These are phyloP conservation scores for Phoma sp. DNA, from an alignment of 2,329 filamentous ascomycete species.

Conservation along the genomic window DNA sequence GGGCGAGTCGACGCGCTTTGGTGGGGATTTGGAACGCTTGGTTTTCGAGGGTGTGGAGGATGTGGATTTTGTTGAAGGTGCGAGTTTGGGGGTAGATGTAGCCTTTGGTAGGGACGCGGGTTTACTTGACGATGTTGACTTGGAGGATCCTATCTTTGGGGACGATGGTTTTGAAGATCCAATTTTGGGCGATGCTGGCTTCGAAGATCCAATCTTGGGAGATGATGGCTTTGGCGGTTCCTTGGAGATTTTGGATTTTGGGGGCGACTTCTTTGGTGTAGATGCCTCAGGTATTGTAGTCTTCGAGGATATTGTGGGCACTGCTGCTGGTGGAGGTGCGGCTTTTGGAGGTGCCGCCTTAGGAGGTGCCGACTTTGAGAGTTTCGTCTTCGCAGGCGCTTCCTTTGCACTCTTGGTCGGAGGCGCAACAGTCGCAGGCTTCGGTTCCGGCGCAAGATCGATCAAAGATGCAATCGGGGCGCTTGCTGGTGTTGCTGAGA, in stretches of 20 bases:
- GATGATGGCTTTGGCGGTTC: neutral
- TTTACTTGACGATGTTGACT: neutral
- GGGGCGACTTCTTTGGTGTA: constrained; percentile 7
- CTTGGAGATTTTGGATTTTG: constrained; percentile 4
- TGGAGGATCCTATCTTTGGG: constrained; percentile 2
- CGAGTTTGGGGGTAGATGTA: neutral
- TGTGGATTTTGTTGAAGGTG: neutral
- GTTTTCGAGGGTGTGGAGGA: neutral
- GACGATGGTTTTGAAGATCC: constrained; percentile 1
- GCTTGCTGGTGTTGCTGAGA: constrained; percentile 2
- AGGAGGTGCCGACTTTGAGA: neutral
- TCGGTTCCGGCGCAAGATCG: constrained; percentile 5
- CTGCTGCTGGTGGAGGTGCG: neutral
- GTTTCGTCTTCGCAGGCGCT: neutral
- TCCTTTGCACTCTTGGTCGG: constrained; percentile 5
- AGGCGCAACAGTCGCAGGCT: constrained; percentile 1
- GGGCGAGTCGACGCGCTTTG: constrained; percentile 14
- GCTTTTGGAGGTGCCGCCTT: constrained; percentile 3
- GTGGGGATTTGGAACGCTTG: constrained; percentile 10
- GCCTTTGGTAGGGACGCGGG: neutral
- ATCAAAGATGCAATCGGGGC: neutral
- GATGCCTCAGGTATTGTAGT: neutral
- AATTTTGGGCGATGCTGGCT: neutral
- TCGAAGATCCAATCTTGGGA: neutral
- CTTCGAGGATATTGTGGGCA: neutral